Conservation (phyloP, 768 basidiomycete species). For the Dioszegia crocea region DNA sequence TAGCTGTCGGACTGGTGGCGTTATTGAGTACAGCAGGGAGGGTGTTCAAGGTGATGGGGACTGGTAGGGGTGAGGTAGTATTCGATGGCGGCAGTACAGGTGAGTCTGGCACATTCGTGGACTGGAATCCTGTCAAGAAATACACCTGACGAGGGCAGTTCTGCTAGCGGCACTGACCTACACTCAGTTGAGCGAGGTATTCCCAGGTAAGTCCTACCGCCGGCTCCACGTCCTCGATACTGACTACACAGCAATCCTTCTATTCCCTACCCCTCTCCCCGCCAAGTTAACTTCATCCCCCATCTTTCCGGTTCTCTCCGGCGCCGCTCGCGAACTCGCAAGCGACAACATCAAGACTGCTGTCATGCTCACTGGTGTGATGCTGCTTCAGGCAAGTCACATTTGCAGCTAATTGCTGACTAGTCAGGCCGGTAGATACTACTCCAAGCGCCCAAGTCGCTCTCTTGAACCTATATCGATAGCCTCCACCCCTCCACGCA, state of each 20-base stretch:
- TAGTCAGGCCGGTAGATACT: slow-evolving; percentile 42
- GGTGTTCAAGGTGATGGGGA: slow-evolving; percentile 32
- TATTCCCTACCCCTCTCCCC: slow-evolving; percentile 33
- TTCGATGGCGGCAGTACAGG: slow-evolving; percentile 49
- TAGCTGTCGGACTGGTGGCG: slow-evolving; percentile 34
- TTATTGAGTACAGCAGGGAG: slow-evolving; percentile 33
- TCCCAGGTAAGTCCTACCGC: slow-evolving; percentile 22
- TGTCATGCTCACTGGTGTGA: slow-evolving; percentile 49
- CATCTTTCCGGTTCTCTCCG: slow-evolving; percentile 29
- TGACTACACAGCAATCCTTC: slow-evolving; percentile 29
- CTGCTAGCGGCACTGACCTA: slow-evolving; percentile 34
- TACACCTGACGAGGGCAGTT: too few species aligned
- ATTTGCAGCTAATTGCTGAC: neutral
- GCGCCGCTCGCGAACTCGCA: slow-evolving; percentile 44
- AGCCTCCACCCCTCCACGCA: neutral
- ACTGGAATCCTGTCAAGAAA: too few species aligned
- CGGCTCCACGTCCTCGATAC: neutral
- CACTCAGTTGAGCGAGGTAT: slow-evolving; percentile 35
- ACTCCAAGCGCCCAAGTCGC: slow-evolving; percentile 30
- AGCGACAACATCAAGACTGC: slow-evolving; percentile 48
- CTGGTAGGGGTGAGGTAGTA: slow-evolving; percentile 44
- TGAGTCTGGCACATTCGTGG: slow-evolving; percentile 23
- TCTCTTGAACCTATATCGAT: neutral
- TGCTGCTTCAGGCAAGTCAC: slow-evolving; percentile 47
- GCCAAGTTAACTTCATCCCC: slow-evolving; percentile 12